Conservation (phyloP, 371 early-diverging fungal genomes). For the Apophysomyces sp. region DNA sequence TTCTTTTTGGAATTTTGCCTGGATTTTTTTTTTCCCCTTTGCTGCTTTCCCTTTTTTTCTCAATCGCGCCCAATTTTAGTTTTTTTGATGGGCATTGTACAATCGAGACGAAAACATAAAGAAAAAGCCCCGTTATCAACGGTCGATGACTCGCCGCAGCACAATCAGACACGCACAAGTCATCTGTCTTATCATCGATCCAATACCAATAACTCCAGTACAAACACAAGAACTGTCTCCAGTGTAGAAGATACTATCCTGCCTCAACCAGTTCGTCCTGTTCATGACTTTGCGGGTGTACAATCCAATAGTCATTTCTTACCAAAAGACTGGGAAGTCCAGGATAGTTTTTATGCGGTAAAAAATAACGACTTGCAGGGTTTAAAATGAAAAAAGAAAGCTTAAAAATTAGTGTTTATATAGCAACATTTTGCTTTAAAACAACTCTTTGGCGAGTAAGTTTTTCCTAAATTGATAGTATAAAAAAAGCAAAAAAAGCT, state of each 20-base stretch:
- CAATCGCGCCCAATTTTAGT: too few relatives aligned
- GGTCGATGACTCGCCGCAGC: background rate
- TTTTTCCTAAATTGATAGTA: too few relatives aligned
- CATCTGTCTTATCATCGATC: background rate
- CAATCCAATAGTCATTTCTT: conserved; percentile 24
- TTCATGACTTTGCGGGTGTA: conserved; percentile 9
- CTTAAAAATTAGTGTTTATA: background rate
- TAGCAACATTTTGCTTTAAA: conserved; percentile 27
- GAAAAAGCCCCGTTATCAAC: background rate
- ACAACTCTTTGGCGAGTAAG: conserved; percentile 19
- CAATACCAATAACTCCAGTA: background rate
- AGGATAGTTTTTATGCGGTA: conserved; percentile 17
- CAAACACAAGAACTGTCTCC: background rate
- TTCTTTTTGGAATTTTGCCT: background rate
- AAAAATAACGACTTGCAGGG: background rate
- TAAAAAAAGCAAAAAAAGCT: background rate
- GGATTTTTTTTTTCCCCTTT: conserved; percentile 6
- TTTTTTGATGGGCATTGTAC: background rate
- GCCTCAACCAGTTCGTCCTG: background rate
- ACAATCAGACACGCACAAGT: background rate
- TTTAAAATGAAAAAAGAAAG: background rate
- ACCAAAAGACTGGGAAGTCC: conserved; percentile 19
- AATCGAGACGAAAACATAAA: background rate
- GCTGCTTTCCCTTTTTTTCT: background rate
- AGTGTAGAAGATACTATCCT: background rate